Evolutionary conservation across 495 filamentous ascomycete species (phyloP).

Genomic region (Penicillium parvum): DNA sequence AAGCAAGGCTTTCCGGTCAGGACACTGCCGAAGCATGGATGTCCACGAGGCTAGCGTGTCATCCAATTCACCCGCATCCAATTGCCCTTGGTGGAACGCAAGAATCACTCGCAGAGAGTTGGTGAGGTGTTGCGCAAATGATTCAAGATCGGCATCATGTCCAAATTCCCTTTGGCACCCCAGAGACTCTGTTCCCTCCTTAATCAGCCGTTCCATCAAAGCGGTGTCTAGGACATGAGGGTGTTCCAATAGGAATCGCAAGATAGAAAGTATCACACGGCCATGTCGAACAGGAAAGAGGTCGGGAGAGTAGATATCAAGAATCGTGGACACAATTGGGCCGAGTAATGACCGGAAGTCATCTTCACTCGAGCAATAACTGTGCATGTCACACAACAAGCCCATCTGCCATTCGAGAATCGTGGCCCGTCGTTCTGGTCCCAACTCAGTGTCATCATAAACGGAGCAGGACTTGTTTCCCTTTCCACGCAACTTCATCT

Average conservation of each 20-base stretch:
- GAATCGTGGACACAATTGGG: slow-evolving; percentile 31
- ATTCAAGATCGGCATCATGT: slow-evolving; percentile 51
- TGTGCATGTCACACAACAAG: slow-evolving; percentile 32
- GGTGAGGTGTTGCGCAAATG: slow-evolving; percentile 54
- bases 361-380: slow-evolving; percentile 25
- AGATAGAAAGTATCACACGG: slow-evolving; percentile 38
- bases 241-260: slow-evolving; percentile 39
- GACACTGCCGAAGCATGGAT: slow-evolving; percentile 33
- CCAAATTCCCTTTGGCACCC: slow-evolving; percentile 30
- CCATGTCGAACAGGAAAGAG: slow-evolving; percentile 43
- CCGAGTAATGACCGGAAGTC: slow-evolving; percentile 29
- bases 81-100: slow-evolving; percentile 49
- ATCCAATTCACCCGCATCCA: slow-evolving; percentile 46
- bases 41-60: slow-evolving; percentile 36
- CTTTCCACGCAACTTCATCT: slow-evolving; percentile 37
- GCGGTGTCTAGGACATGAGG: slow-evolving; percentile 28
- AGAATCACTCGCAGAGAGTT: slow-evolving; percentile 51
- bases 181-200: slow-evolving; percentile 34
- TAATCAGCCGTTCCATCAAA: slow-evolving; percentile 25
- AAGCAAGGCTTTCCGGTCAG: slow-evolving; percentile 48
- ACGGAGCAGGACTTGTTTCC: slow-evolving; percentile 20
- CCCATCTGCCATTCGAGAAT: slow-evolving; percentile 56
- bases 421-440: slow-evolving; percentile 34
- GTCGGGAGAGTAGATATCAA: slow-evolving; percentile 37
- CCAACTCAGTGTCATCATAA: slow-evolving; percentile 42